Evolutionary conservation across 176 grass and related monocot genomes (phyloP).

Genomic region (Sorghum bicolor): Sorghum_bicolor_NCBIv3 NC_012871.2:67207001-67207500

Average conservation of each 20-base stretch:
- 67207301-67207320: background rate
- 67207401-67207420: background rate
- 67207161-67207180: conserved; percentile 22
- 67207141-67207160: conserved; percentile 33
- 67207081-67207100: background rate
- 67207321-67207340: conserved; percentile 38
- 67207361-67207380: conserved; percentile 38
- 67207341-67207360: conserved; percentile 42
- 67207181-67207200: conserved; percentile 37
- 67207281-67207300: background rate
- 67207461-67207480: conserved; percentile 15
- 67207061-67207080: background rate
- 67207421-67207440: background rate
- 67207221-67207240: conserved; percentile 52
- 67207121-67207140: conserved; percentile 17
- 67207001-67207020: background rate
- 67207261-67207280: conserved; percentile 25
- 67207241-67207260: conserved; percentile 42
- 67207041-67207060: no score
- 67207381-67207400: background rate
- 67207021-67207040: background rate
- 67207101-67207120: conserved; percentile 21
- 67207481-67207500: conserved; percentile 19
- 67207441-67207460: conserved; percentile 43
- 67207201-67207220: conserved; percentile 33